A percentile compares a stretch with the other conserved stretches of the same genome.
Evolutionary conservation across 2,329 filamentous ascomycete species (phyloP).

Genomic region (Colletotrichum sp.): DNA sequence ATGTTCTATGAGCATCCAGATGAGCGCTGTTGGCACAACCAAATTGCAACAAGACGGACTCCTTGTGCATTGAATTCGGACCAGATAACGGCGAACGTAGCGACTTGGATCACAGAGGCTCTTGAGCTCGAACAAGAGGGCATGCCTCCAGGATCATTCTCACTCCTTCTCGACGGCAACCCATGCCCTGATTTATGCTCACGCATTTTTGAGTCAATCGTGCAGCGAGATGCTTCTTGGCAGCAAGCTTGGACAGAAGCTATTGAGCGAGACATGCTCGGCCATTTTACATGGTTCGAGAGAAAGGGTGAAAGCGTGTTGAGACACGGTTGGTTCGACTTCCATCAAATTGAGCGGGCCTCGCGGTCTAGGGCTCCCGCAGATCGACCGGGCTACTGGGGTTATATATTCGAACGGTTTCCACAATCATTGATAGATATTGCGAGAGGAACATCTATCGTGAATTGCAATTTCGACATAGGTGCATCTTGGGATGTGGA

Average conservation of each 20-base stretch:
- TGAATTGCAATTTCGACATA: rapidly evolving
- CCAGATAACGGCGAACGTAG: neutral
- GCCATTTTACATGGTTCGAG: neutral
- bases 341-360: neutral
- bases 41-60: rapidly evolving
- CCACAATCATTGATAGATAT: rapidly evolving
- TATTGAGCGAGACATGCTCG: rapidly evolving
- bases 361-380: rapidly evolving
- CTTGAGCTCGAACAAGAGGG: neutral
- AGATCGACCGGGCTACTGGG: neutral
- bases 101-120: neutral
- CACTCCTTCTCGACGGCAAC: neutral
- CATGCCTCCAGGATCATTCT: neutral
- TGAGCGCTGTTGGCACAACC: neutral
- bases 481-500: neutral
- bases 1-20: rapidly evolving
- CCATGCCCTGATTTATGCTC: neutral
- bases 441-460: neutral
- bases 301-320: neutral
- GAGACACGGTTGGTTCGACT: neutral
- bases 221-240: neutral
- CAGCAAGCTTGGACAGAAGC: neutral
- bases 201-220: neutral
- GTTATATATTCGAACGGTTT: neutral
- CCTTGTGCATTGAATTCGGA: neutral